Percentiles rank a stretch among this genome's conserved stretches.
phyloP scores from a whole-genome alignment of 352 stramenopile genomes.

The Phytopythium boreale region DNA sequence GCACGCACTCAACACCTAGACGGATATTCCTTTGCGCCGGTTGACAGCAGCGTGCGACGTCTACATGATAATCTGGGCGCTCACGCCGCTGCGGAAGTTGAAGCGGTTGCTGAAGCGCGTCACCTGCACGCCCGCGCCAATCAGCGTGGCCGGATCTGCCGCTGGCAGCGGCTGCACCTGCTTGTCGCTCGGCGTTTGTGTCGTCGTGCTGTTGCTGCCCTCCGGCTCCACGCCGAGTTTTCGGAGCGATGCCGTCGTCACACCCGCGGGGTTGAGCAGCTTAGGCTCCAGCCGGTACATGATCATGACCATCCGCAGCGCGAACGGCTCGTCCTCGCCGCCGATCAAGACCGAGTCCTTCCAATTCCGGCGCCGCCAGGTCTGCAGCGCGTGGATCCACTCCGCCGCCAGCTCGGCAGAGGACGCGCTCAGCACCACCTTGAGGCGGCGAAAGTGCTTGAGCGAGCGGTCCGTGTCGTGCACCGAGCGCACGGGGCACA shows the following conservation, averaged over 20 bases:
- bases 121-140: slow-evolving; percentile 21
- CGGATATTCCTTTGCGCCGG: background rate
- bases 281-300: slow-evolving; percentile 64
- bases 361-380: slow-evolving; percentile 79
- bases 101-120: slow-evolving; percentile 30
- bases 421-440: slow-evolving; percentile 58
- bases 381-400: slow-evolving; percentile 69
- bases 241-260: slow-evolving; percentile 30
- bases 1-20: slow-evolving; percentile 1
- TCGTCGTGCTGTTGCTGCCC: slow-evolving; percentile 12
- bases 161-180: slow-evolving; percentile 11
- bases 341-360: slow-evolving; percentile 59
- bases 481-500: slow-evolving; percentile 70
- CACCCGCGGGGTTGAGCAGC: slow-evolving; percentile 43
- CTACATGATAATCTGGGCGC: slow-evolving; percentile 21
- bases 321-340: slow-evolving; percentile 62
- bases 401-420: slow-evolving; percentile 39
- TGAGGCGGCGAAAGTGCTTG: slow-evolving; percentile 49
- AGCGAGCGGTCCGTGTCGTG: slow-evolving; percentile 75
- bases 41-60: background rate
- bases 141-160: slow-evolving; percentile 13
- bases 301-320: slow-evolving; percentile 65
- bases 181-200: slow-evolving; percentile 14
- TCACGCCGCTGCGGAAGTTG: slow-evolving; percentile 24
- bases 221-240: slow-evolving; percentile 45